Conservation (phyloP, 2,329 filamentous ascomycete species). For the Fusarium pseudograminearum region DNA sequence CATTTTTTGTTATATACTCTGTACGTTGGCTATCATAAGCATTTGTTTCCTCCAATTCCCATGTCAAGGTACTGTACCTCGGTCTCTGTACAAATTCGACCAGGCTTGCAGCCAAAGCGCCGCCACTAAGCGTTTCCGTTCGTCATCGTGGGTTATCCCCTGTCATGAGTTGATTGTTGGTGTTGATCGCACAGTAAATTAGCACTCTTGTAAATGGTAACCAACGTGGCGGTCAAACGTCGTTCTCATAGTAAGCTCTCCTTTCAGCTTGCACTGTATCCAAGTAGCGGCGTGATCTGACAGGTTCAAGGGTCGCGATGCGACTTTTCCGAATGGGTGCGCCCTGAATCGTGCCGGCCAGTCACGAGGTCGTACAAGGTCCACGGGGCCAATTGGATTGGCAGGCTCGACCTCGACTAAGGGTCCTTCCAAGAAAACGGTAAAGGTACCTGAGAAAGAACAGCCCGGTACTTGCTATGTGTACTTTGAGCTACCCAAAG, state of each 20-base stretch:
- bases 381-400: conserved; percentile 49
- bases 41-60: background rate
- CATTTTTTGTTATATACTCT: background rate
- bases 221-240: conserved; percentile 36
- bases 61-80: conserved; percentile 16
- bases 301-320: conserved; percentile 41
- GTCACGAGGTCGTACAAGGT: conserved; percentile 43
- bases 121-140: conserved; percentile 31
- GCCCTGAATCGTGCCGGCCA: conserved; percentile 39
- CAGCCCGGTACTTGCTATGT: conserved; percentile 7
- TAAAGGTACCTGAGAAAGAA: conserved; percentile 12
- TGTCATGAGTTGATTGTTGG: conserved; percentile 22
- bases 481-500: conserved; percentile 15
- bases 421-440: conserved; percentile 23
- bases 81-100: conserved; percentile 10
- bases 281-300: conserved; percentile 14
- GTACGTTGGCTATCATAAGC: conserved; percentile 1
- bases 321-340: conserved; percentile 33
- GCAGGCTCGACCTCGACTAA: conserved; percentile 20
- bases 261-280: conserved; percentile 40
- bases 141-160: conserved; percentile 22
- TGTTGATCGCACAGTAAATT: conserved; percentile 17
- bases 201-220: conserved; percentile 2
- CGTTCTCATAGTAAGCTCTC: conserved; percentile 22
- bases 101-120: conserved; percentile 24